phyloP scores from a whole-genome alignment of 371 early-diverging fungal genomes.

The Circinella umbellata region DNA sequence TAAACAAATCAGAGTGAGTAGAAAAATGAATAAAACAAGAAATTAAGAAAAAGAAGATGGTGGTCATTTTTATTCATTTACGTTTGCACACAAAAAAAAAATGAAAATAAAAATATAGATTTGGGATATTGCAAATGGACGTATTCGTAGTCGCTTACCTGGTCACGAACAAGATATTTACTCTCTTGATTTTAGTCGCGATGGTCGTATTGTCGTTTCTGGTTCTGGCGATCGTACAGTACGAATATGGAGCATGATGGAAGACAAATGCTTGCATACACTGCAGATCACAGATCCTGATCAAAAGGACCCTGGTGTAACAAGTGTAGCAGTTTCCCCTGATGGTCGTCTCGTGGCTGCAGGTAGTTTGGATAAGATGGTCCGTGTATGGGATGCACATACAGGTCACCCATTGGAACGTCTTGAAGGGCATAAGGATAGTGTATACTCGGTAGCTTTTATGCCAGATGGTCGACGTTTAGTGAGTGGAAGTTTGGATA shows the following conservation, averaged over 20 bases:
- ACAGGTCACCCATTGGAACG: constrained; percentile 84
- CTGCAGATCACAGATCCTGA: constrained; percentile 83
- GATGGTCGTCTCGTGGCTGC: constrained; percentile 83
- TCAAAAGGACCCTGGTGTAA: constrained; percentile 92
- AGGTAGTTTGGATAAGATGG: constrained; percentile 92
- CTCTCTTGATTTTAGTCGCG: constrained; percentile 93
- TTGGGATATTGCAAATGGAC: constrained; percentile 78
- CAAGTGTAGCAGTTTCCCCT: constrained; percentile 91
- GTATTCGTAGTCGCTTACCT: constrained; percentile 68
- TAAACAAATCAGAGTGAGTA: constrained; percentile 83
- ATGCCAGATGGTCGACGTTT: constrained; percentile 92
- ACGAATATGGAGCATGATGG: constrained; percentile 87
- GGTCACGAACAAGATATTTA: constrained; percentile 99
- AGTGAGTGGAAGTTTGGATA: constrained; percentile 95
- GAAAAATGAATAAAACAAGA: background rate
- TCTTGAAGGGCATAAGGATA: constrained; percentile 96
- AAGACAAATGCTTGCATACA: constrained; percentile 71
- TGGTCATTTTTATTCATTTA: background rate
- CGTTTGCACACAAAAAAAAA: no score
- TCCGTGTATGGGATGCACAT: constrained; percentile 93
- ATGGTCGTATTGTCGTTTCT: constrained; percentile 90
- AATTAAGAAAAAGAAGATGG: no score
- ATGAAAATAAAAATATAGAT: constrained; percentile 42
- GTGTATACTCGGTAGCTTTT: constrained; percentile 96
- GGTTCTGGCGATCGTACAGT: constrained; percentile 96